Evolutionary conservation across 768 basidiomycete genomes (phyloP), one percentile per base, ranked within the genome.

Genomic region (Kwoniella botswanensis): DNA sequence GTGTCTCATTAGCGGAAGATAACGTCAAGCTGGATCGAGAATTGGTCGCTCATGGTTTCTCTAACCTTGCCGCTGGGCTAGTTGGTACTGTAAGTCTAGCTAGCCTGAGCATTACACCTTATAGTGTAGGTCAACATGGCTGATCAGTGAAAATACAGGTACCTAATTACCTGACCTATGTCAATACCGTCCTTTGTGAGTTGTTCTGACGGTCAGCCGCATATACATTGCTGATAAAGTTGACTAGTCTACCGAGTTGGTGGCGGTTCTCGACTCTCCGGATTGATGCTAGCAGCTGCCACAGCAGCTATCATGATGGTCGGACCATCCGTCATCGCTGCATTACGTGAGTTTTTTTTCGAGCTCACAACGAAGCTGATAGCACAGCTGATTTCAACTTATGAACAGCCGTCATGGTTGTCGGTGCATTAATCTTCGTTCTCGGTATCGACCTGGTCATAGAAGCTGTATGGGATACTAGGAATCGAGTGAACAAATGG

Each of bases 401-500:
- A 6, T 6, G 3, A 4, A 15, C 71, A 95, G 93, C 94, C 67
- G 90, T 98, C 41, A 90, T 93, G 88, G 90, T 96, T 4, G 94
- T 98, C 15, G 90, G 91, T 0, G 90, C 93, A 2, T 86, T 99
- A 66, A 98, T 98, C 72, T 95, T 94, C 74, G 94, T 97, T 10
- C 87, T 98, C 43, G 97, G 95, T 0, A 88, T 98, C 62, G 96
- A 98, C 74, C 89, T 99, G 50, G 89, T 93, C 52, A 96, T 95
- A 78, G 96, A 98, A 83, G 95, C 97, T 0, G 82, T 98, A 10
- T 98, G 95, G 95, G 96, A 99, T 84, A 95, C 95, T 11, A 86
- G 93, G 57, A 88, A 92, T 84, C 89, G 94, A 17, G 93, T 93
- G 22, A 94, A 89, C 86, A 86, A 87, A 87, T 92, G 82, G 71